Conservation (phyloP, 495 filamentous ascomycete genomes). For the Cercophora samala region DNA sequence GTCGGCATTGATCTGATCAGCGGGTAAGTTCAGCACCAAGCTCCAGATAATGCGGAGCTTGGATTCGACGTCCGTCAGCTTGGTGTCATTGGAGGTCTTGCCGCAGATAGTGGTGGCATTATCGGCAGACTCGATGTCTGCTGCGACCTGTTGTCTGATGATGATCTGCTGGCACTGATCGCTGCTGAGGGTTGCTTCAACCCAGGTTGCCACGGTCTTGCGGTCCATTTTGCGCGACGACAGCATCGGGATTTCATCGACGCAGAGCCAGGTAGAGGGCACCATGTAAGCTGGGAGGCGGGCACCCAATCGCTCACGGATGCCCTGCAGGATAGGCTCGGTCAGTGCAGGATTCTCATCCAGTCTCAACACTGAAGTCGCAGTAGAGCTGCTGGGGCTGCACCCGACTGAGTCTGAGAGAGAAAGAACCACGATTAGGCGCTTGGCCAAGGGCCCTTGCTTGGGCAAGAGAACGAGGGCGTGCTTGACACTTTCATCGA, state of each 20-base stretch:
- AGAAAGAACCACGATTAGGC: conserved; percentile 38
- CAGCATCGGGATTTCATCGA: conserved; percentile 24
- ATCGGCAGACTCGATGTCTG: background rate
- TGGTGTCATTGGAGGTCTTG: background rate
- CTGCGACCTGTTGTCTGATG: conserved; percentile 6
- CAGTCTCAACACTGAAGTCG: conserved; percentile 1
- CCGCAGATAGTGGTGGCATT: background rate
- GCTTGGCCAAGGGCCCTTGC: conserved; percentile 38
- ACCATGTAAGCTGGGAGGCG: conserved; percentile 50
- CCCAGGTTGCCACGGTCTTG: conserved; percentile 25
- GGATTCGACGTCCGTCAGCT: conserved; percentile 21
- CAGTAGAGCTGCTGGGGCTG: background rate
- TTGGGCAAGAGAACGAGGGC: conserved; percentile 48
- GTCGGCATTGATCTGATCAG: conserved; percentile 39
- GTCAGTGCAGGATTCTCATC: background rate
- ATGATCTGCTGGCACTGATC: conserved; percentile 20
- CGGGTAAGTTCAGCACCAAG: conserved; percentile 25
- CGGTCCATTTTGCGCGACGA: conserved; percentile 28
- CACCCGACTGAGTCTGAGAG: background rate
- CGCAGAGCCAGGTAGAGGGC: conserved; percentile 34
- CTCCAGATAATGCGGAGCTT: conserved; percentile 29
- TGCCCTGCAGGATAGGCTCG: conserved; percentile 13
- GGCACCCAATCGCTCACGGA: conserved; percentile 11
- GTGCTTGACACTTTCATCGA: conserved; percentile 28
- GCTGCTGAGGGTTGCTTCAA: conserved; percentile 17